These are phyloP conservation scores for Parasitella parasitica DNA, from an alignment of 371 early-diverging fungal species.

Conservation along the genomic window DNA sequence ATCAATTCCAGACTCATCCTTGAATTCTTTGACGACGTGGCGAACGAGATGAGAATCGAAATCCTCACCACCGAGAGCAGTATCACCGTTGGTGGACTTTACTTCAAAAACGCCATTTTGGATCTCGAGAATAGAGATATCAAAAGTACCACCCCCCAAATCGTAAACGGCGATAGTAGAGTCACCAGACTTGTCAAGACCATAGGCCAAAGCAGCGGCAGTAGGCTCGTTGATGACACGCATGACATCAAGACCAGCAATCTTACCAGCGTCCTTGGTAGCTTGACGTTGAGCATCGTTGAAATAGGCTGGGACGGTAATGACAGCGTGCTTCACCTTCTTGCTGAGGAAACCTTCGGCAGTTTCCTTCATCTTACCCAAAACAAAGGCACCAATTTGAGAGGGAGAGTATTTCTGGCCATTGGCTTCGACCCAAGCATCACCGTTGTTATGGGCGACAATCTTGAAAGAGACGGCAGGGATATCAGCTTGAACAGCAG, in stretches of 20 bases:
- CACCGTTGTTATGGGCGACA: constrained; percentile 88
- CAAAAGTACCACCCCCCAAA: constrained; percentile 99
- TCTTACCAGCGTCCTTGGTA: constrained; percentile 93
- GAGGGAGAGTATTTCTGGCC: constrained; percentile 95
- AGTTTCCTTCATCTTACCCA: constrained; percentile 95
- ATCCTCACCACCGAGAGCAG: constrained; percentile 99
- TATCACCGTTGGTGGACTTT: constrained; percentile 96
- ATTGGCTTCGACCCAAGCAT: constrained; percentile 96
- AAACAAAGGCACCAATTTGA: constrained; percentile 94
- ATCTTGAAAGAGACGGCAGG: constrained; percentile 92
- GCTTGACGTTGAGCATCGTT: constrained; percentile 95
- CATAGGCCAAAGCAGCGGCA: constrained; percentile 97
- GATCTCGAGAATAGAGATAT: constrained; percentile 98
- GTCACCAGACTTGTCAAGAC: constrained; percentile 93
- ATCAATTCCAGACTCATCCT: constrained; percentile 76
- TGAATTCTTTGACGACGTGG: constrained; percentile 83
- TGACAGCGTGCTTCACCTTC: constrained; percentile 88
- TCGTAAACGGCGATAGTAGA: constrained; percentile 98
- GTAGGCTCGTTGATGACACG: constrained; percentile 97
- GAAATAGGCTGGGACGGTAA: constrained; percentile 81
- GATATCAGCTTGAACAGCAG: constrained; percentile 82
- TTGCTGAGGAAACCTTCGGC: constrained; percentile 86
- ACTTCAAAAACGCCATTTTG: constrained; percentile 99
- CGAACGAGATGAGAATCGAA: constrained; percentile 91
- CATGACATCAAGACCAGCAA: constrained; percentile 91